A percentile compares a stretch with the other conserved stretches of the same genome.
These are phyloP conservation scores for Arabis hirsuta DNA, from an alignment of 345 rosid genomes.

Conservation along the genomic window DNA sequence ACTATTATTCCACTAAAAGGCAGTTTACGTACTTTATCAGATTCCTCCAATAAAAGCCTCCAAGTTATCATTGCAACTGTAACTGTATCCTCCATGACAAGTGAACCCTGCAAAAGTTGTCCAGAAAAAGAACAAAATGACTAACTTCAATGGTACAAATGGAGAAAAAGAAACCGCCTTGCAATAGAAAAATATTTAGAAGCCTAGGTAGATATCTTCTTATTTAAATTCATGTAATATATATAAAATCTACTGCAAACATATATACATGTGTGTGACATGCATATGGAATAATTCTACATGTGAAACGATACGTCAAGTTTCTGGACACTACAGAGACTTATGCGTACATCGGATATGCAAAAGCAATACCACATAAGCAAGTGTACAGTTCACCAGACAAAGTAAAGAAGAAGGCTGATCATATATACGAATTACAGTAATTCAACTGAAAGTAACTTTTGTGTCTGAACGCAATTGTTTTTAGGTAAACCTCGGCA, in stretches of 20 bases:
- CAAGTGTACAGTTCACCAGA: constrained; percentile 5
- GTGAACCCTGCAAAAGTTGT: constrained; percentile 57
- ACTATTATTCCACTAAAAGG: constrained; percentile 20
- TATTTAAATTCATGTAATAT: neutral
- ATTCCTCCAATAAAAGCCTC: constrained; percentile 89
- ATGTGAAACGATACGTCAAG: constrained; percentile 16
- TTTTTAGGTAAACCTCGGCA: constrained; percentile 65
- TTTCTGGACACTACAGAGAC: constrained; percentile 12
- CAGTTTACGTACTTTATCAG: constrained; percentile 65
- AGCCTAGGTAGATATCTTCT: constrained; percentile 9
- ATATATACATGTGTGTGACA: neutral
- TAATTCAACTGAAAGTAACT: constrained; percentile 13
- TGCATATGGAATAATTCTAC: constrained; percentile 14
- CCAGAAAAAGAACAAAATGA: constrained; percentile 25
- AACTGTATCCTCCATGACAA: constrained; percentile 73
- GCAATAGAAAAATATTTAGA: constrained; percentile 28
- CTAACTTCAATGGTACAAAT: constrained; percentile 4
- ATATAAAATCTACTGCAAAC: neutral
- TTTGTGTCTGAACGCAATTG: constrained; percentile 7
- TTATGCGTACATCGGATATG: constrained; percentile 12
- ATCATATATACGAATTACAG: constrained; percentile 18
- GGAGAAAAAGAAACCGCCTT: constrained; percentile 18
- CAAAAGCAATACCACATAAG: constrained; percentile 22
- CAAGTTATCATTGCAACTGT: constrained; percentile 82
- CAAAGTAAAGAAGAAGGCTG: constrained; percentile 9